These are phyloP conservation scores for Apiospora rasikravindrae DNA, from an alignment of 2,329 filamentous ascomycete genomes.

Conservation along the genomic window DNA sequence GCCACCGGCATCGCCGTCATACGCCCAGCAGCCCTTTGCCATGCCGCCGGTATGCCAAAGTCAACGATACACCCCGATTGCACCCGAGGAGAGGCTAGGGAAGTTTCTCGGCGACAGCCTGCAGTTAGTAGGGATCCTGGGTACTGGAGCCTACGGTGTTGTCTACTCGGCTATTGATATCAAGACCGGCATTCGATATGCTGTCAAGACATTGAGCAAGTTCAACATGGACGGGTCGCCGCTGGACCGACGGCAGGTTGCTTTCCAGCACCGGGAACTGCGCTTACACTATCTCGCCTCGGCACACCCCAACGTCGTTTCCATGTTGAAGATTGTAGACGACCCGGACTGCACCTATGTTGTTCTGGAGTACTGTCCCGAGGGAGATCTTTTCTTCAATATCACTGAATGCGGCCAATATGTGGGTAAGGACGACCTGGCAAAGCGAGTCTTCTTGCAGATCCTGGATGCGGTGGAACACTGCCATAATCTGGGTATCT, in stretches of 20 bases:
- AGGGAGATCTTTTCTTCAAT: conserved; percentile 95
- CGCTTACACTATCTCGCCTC: conserved; percentile 88
- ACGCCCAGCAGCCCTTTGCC: conserved; percentile 49
- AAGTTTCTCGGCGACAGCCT: conserved; percentile 81
- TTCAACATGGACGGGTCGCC: conserved; percentile 71
- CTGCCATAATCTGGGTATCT: conserved; percentile 92
- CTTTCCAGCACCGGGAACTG: conserved; percentile 93
- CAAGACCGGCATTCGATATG: conserved; percentile 81
- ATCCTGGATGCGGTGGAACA: conserved; percentile 95
- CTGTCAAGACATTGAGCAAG: conserved; percentile 97
- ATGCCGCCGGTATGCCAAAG: conserved; percentile 46
- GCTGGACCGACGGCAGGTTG: conserved; percentile 82
- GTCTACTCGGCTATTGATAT: conserved; percentile 91
- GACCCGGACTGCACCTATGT: conserved; percentile 92
- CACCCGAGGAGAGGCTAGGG: conserved; percentile 86
- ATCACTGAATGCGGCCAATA: conserved; percentile 96
- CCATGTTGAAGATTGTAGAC: conserved; percentile 92
- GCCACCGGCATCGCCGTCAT: conserved; percentile 61
- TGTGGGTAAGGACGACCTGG: conserved; percentile 87
- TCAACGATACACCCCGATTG: conserved; percentile 57
- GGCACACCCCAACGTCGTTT: conserved; percentile 90
- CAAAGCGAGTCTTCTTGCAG: conserved; percentile 88
- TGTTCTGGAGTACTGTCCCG: conserved; percentile 94
- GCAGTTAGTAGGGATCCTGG: conserved; percentile 83
- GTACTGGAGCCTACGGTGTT: conserved; percentile 94